phyloP scores from a whole-genome alignment of 495 filamentous ascomycete species.

The Talaromyces liani region DNA sequence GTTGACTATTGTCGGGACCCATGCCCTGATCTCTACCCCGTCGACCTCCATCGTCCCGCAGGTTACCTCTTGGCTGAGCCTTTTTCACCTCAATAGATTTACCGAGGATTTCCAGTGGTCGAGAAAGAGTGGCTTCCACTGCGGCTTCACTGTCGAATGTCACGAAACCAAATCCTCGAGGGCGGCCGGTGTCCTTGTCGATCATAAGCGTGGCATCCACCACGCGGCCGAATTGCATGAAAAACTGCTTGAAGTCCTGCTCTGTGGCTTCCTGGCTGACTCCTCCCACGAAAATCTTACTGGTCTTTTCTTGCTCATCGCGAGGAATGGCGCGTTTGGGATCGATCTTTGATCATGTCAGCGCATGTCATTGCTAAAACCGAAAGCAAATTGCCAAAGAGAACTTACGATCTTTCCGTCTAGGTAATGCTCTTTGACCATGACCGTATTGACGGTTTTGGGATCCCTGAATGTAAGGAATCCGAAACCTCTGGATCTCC shows the following conservation, averaged over 20 bases:
- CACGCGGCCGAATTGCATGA: slow-evolving; percentile 91
- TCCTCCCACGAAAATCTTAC: slow-evolving; percentile 97
- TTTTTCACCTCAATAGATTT: slow-evolving; percentile 98
- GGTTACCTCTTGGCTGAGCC: slow-evolving; percentile 89
- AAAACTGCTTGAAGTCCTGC: slow-evolving; percentile 91
- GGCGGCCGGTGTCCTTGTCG: slow-evolving; percentile 95
- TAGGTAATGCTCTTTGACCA: slow-evolving; percentile 98
- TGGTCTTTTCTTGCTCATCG: slow-evolving; percentile 95
- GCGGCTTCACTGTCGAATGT: slow-evolving; percentile 96
- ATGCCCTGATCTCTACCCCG: slow-evolving; percentile 54
- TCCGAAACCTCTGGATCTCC: slow-evolving; percentile 90
- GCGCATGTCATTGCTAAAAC: slow-evolving; percentile 3
- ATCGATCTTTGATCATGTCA: slow-evolving; percentile 64
- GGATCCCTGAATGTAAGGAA: slow-evolving; percentile 97
- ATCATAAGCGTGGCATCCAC: slow-evolving; percentile 99
- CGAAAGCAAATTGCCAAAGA: neutral
- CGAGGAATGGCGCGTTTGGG: slow-evolving; percentile 96
- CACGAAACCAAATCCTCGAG: slow-evolving; percentile 96
- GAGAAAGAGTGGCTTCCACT: slow-evolving; percentile 80
- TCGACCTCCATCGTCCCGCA: slow-evolving; percentile 74
- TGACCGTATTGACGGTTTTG: slow-evolving; percentile 95
- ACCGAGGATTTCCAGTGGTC: slow-evolving; percentile 81
- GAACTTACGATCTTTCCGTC: slow-evolving; percentile 92
- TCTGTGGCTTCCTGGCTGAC: slow-evolving; percentile 96
- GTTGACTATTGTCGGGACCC: slow-evolving; percentile 38